Base-by-base conservation (phyloP, 2,329 filamentous ascomycete species). In the Hypoxylon sp. region DNA sequence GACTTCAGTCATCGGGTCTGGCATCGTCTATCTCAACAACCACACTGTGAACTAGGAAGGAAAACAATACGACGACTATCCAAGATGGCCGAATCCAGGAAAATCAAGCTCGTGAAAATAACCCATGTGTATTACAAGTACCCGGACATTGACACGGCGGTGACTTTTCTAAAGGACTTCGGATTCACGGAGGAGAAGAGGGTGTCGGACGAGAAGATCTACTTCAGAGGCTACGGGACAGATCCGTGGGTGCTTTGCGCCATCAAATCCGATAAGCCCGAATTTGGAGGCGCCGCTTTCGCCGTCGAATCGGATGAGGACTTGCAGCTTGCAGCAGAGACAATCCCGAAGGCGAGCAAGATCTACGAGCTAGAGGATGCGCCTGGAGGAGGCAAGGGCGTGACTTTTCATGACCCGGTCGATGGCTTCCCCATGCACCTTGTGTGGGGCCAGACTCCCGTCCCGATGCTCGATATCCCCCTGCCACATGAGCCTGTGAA, bases 211-310 rank as follows among this genome's bases (percentile, higher is more conserved):
- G 79, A 83, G 50, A 82, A 79, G 62, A 85, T 86, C 32, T 91
- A 87, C 80, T 89, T 85, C 76, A 84, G 87, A 44, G 89, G 89
- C 17, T 90, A 89, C 73, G 88, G 89, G 13, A 79, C 78, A 6
- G 88, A 90, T 71, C 87, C 87, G 11, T 90, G 88, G 75, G 80
- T 89, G 2, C 82, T 90, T 48, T 88, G 86, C 69, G 83, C 87
- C 52, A 81, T 82, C 65, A 79, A 80, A 54, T 82, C 85, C 1
- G 74, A 78, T 53, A 77, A 82, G 74, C 79, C 85, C 64, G 79
- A 82, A 62, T 91, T 90, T 73, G 82, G 84, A 5, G 89, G 89
- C 1, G 83, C 84, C 0, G 86, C 83, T 1, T 91, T 88, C 68
- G 85, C 84, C 37, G 89, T 90, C 5, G 85, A 86, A 68, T 83